Evolutionary conservation across 1,284 basidiomycete species (phyloP).

Genomic region (Irpex sp.): DNA sequence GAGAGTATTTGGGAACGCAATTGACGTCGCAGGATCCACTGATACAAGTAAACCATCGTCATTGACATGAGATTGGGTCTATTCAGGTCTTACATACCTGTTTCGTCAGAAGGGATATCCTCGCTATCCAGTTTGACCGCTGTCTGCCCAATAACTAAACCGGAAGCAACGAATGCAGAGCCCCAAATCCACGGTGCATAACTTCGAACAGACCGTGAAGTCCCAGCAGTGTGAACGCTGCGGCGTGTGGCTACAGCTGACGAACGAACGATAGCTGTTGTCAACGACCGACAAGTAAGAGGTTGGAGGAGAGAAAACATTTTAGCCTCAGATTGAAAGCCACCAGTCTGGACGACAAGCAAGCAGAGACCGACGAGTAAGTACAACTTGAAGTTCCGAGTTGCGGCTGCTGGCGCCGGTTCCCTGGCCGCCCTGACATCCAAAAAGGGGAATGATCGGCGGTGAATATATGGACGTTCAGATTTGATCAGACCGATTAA

Average conservation of each 20-base stretch:
- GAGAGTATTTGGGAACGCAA: conserved; percentile 66
- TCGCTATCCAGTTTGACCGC: conserved; percentile 38
- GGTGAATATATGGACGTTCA: background rate
- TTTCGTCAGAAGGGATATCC: conserved; percentile 16
- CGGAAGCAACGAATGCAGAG: conserved; percentile 31
- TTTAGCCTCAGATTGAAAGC: background rate
- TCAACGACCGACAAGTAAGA: conserved; percentile 6
- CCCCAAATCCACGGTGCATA: conserved; percentile 28
- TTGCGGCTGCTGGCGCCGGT: background rate
- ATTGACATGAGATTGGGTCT: background rate
- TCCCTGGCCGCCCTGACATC: background rate
- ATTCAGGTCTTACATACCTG: conserved; percentile 19
- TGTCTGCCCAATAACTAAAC: conserved; percentile 24
- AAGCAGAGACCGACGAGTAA: background rate
- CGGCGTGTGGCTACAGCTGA: conserved; percentile 13
- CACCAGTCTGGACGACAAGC: background rate
- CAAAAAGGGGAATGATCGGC: background rate
- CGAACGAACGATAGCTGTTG: conserved; percentile 13
- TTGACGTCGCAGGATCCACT: conserved; percentile 71
- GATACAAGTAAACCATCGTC: conserved; percentile 9
- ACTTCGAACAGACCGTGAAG: background rate
- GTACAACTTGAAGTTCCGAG: background rate
- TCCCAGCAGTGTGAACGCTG: background rate
- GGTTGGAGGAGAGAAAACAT: conserved; percentile 6
- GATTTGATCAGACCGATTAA: background rate